Conservation (phyloP, 176 grass and related monocot species). For the Lolium perenne region DNA sequence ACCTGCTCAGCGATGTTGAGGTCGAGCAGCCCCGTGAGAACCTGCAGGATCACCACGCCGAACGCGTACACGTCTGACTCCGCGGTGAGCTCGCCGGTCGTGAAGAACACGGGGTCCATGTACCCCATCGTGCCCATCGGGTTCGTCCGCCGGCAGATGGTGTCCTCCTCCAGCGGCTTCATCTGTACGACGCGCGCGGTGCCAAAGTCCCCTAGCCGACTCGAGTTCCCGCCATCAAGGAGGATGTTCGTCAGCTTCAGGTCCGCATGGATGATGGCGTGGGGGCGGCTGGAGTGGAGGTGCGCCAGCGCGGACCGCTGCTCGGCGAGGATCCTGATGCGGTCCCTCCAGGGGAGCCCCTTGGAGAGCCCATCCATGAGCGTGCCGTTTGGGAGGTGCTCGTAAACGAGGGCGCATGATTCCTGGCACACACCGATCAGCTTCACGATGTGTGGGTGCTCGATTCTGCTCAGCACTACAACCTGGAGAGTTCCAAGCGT, state of each 20-base stretch:
- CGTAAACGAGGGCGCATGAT: conserved; percentile 60
- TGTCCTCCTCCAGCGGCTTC: conserved; percentile 47
- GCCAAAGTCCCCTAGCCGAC: conserved; percentile 65
- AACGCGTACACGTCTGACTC: conserved; percentile 64
- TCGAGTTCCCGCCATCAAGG: conserved; percentile 34
- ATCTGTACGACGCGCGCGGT: conserved; percentile 49
- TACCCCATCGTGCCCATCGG: conserved; percentile 58
- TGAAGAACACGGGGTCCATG: conserved; percentile 61
- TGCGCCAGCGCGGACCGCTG: conserved; percentile 55
- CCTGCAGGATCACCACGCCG: conserved; percentile 46
- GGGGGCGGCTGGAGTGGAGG: conserved; percentile 59
- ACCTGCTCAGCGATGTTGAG: conserved; percentile 50
- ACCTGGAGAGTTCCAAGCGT: conserved; percentile 46
- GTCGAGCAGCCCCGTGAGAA: conserved; percentile 48
- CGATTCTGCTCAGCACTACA: conserved; percentile 50
- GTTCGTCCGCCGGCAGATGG: conserved; percentile 48
- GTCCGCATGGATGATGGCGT: conserved; percentile 72
- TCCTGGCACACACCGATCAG: conserved; percentile 70
- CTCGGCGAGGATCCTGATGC: conserved; percentile 56
- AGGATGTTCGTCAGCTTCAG: conserved; percentile 76
- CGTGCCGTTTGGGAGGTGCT: conserved; percentile 68
- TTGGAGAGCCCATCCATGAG: conserved; percentile 51
- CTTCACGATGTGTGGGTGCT: conserved; percentile 69
- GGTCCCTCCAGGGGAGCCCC: conserved; percentile 57
- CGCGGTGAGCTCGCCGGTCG: conserved; percentile 53